Conservation (phyloP, 108 stramenopile genomes). For the Tribonema minus region DNA sequence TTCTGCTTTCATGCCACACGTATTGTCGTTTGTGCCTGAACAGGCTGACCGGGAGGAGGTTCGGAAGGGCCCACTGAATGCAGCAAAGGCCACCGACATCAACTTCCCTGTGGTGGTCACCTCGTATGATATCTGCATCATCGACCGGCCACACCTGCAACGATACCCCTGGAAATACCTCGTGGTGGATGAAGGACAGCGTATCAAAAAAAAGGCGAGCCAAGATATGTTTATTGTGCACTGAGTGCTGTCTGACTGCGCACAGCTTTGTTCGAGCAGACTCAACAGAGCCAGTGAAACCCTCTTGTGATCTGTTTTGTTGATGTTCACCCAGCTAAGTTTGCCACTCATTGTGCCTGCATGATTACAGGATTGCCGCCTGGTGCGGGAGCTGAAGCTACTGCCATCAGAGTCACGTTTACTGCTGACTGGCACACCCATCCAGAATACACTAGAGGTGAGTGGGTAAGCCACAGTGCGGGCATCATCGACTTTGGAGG, state of each 20-base stretch:
- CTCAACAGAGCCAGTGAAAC: too few species aligned
- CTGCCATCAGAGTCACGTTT: slow-evolving; percentile 76
- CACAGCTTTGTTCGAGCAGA: too few species aligned
- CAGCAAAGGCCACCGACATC: slow-evolving; percentile 46
- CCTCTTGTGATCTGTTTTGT: slow-evolving; percentile 1
- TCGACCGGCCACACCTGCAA: slow-evolving; percentile 26
- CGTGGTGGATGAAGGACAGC: slow-evolving; percentile 97
- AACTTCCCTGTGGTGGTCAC: slow-evolving; percentile 88
- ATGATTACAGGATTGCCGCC: neutral
- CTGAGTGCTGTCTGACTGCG: too few species aligned
- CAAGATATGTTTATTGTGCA: too few species aligned
- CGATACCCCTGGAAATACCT: slow-evolving; percentile 53
- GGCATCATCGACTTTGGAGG: too few species aligned
- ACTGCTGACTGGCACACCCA: slow-evolving; percentile 92
- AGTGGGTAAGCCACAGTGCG: too few species aligned
- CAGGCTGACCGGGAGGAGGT: neutral
- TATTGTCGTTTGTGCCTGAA: neutral
- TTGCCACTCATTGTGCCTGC: neutral
- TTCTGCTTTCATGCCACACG: neutral
- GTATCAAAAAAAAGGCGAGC: slow-evolving; percentile 84
- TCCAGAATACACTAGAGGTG: slow-evolving; percentile 69
- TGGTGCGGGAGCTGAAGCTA: slow-evolving; percentile 76
- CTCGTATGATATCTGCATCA: slow-evolving; percentile 69
- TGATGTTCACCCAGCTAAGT: neutral
- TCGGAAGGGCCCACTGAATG: slow-evolving; percentile 1